Evolutionary conservation across 345 rosid genomes (phyloP).

Genomic region (Eucalyptus viminalis): DNA sequence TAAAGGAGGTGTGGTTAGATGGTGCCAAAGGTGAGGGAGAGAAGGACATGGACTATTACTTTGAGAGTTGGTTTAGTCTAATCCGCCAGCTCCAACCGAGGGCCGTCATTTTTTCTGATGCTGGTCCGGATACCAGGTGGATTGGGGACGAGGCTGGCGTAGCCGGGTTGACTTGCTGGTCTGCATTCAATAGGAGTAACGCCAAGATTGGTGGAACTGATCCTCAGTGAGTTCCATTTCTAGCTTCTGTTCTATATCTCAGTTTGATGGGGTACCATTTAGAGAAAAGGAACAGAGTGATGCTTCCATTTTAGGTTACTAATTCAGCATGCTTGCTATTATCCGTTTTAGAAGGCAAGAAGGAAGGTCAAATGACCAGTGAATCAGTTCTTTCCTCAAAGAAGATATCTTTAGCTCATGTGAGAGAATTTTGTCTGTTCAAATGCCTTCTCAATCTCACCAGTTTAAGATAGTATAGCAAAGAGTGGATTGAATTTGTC

Average conservation of each 20-base stretch:
- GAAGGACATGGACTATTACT: conserved; percentile 66
- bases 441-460: neutral
- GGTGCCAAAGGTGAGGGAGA: conserved; percentile 82
- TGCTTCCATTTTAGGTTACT: neutral
- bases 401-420: neutral
- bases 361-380: neutral
- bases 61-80: conserved; percentile 69
- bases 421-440: neutral
- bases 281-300: neutral
- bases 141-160: conserved; percentile 72
- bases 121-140: conserved; percentile 80
- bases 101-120: conserved; percentile 76
- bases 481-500: neutral
- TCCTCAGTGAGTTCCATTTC: conserved; percentile 31
- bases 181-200: conserved; percentile 54
- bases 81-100: conserved; percentile 69
- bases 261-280: neutral
- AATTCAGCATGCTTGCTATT: neutral
- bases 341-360: neutral
- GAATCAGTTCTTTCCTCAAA: neutral
- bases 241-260: neutral
- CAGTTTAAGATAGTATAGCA: neutral
- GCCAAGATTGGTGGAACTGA: conserved; percentile 52
- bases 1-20: conserved; percentile 68
- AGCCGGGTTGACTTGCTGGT: conserved; percentile 76